Evolutionary conservation across 1,139 yeast species (phyloP), one percentile per base, ranked within the genome.

Genomic region (Suhomyces ambrosiae): DNA sequence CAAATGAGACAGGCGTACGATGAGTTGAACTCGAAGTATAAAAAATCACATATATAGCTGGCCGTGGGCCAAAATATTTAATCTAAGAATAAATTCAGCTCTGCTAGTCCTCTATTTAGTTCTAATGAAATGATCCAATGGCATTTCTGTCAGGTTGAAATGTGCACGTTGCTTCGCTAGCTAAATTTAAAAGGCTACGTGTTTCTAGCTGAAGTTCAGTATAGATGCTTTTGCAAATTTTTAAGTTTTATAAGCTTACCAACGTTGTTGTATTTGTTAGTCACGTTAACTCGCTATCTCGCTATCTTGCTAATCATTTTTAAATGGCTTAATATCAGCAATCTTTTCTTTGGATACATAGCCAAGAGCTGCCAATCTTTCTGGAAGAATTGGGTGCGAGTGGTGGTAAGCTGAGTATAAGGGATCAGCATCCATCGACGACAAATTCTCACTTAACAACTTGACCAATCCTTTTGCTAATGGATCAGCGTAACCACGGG

Each of bases 371-470:
- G 67, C 60, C 51, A 92, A 73, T 68, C 98, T 82, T 67, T 92
- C 97, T 12, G 92, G 80, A 49, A 90, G 68, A 40, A 88, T 83
- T 34, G 98, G 98, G 56, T 92, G 98, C 33, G 92, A 83, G 61
- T 86, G 82, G 58, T 84, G 89, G 64, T 87, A 92, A 29, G 95
- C 83, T 21, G 96, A 85, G 63, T 82, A 92, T 50, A 89, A 74
- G 77, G 90, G 79, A 59, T 92, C 97, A 25, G 94, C 95, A 55
- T 85, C 88, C 70, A 88, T 76, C 22, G 90, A 76, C 39, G 89
- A 75, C 60, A 92, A 75, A 62, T 92, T 90, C 58, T 87, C 86
- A 49, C 80, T 79, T 53, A 84, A 86, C 48, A 92, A 68, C 46
- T 76, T 80, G 56, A 87, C 82, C 56, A 92, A 76, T 2, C 96